These are phyloP conservation scores for Botrytis cinerea DNA, from an alignment of 2,329 filamentous ascomycete genomes.

Conservation along the genomic window DNA sequence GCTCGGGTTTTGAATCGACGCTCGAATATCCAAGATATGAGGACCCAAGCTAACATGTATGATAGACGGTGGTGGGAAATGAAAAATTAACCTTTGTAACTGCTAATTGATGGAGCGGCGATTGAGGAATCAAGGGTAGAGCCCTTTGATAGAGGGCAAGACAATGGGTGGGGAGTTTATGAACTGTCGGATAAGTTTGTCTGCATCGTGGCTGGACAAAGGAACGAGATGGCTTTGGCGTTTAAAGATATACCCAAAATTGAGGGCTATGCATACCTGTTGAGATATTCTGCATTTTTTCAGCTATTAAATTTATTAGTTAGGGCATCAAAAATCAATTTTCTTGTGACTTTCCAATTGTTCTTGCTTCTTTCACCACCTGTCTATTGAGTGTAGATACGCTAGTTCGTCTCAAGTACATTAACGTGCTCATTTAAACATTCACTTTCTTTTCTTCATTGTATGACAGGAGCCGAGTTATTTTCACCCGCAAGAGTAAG, in stretches of 20 bases:
- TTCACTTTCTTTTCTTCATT: not conserved
- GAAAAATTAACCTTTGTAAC: constrained; percentile 34
- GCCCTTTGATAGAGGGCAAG: too few species aligned
- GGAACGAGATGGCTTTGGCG: not conserved
- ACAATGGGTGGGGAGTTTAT: not conserved
- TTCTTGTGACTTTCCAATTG: not conserved
- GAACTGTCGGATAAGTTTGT: not conserved
- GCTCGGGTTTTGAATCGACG: not conserved
- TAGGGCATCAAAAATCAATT: not conserved
- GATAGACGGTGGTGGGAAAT: constrained; percentile 35
- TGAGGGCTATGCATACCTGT: not conserved
- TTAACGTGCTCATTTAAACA: not conserved
- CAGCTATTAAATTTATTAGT: not conserved
- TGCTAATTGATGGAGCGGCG: not conserved
- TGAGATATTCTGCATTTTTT: not conserved
- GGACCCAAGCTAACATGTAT: constrained; percentile 19
- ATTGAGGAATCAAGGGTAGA: not conserved
- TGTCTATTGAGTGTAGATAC: too few species aligned
- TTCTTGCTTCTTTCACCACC: not conserved
- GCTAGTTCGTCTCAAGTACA: not conserved
- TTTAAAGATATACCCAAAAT: not conserved
- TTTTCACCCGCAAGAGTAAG: fast-evolving
- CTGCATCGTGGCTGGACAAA: too few species aligned
- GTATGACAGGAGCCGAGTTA: not conserved
- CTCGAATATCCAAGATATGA: not conserved